Evolutionary conservation across 169 alveolate species (phyloP).

Genomic region (Plasmodium relictum): DNA sequence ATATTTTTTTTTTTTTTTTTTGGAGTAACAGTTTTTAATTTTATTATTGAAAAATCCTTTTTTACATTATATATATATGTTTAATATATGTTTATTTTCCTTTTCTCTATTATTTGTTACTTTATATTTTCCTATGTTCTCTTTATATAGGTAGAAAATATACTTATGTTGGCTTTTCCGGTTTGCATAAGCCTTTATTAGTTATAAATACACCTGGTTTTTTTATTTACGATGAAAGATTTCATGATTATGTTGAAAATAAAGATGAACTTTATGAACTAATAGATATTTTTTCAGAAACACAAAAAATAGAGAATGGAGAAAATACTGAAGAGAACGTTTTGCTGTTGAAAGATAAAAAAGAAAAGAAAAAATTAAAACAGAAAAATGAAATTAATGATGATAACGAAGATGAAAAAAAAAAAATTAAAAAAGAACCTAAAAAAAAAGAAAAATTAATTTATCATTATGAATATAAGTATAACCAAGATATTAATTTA

Average conservation of each 20-base stretch:
- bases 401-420: background rate
- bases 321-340: background rate
- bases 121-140: background rate
- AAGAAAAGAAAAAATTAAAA: background rate
- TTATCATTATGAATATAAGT: constrained; percentile 73
- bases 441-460: constrained; percentile 12
- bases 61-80: constrained; percentile 3
- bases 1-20: background rate
- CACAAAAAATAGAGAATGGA: background rate
- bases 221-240: constrained; percentile 60
- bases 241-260: constrained; percentile 34
- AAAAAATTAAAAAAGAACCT: background rate
- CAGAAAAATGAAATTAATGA: background rate
- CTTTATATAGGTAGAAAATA: constrained; percentile 65
- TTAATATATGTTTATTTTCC: background rate
- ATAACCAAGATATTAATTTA: constrained; percentile 40
- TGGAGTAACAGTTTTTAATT: too few relatives aligned
- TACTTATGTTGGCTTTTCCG: constrained; percentile 60
- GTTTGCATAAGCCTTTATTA: constrained; percentile 47
- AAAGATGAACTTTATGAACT: constrained; percentile 23
- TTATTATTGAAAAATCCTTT: too few relatives aligned
- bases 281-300: constrained; percentile 5
- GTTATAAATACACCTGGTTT: constrained; percentile 40
- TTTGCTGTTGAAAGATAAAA: background rate
- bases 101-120: background rate